Base-by-base conservation (phyloP, 495 filamentous ascomycete genomes). In the Aspergillus saccharolyticus region DNA sequence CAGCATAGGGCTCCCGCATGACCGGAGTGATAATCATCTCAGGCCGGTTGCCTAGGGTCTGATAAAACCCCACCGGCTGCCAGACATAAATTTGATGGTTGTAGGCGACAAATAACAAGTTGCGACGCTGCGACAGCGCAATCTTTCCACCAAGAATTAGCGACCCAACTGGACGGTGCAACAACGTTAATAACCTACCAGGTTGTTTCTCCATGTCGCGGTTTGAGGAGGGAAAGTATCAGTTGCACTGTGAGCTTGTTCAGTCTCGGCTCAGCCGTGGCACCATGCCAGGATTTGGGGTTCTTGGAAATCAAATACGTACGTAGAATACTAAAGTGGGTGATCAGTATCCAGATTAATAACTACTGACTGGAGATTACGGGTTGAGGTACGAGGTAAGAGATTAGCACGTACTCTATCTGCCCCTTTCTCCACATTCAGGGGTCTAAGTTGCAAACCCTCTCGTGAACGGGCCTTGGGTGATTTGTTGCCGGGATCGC, bases 61-160 rank as follows among this genome's bases (percentile, higher is more conserved):
- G 87, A 5, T 81, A 77, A 8, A 87, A 81, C 55, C 83, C 88
- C 20, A 70, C 73, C 0, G 93, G 93, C 39, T 82, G 74, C 70
- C 85, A 94, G 53, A 95, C 81, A 60, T 90, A 80, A 9, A 98
- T 87, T 44, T 83, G 73, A 44, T 85, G 79, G 22, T 72, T 66
- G 60, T 85, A 88, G n/a, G 90, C 93, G 9, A 85, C 79, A 63
- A 96, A 93, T 53, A 90, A 85, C 25, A 96, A 76, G 57, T 88
- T 86, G 18, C 78, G 75, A 21, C 74, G 70, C 50, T 84, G 81
- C 5, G 83, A 86, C 7, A 83, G 67, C 16, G 77, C 83, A 53
- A 75, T 77, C 80, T 81, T 46, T 53, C 19, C 19, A 16, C 45
- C n/a, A 39, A 19, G 33, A 12, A 21, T 22, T 28, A 53, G 21